Conservation (phyloP, 2,329 filamentous ascomycete species). For the Beauveria medogensis region DNA sequence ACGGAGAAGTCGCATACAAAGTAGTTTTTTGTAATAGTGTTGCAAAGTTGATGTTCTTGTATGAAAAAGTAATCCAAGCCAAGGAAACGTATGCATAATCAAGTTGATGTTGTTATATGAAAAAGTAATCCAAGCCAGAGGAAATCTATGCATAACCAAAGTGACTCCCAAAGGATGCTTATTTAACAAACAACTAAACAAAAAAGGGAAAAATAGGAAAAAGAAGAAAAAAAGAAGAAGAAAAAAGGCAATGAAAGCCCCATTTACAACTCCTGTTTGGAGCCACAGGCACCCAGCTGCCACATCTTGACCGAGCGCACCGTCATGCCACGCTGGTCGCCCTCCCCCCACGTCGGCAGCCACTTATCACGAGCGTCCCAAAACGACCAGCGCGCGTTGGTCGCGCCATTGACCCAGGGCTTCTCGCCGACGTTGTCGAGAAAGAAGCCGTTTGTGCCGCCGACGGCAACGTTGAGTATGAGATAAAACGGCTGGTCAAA, state of each 20-base stretch:
- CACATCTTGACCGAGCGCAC: slow-evolving; percentile 40
- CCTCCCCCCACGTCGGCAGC: slow-evolving; percentile 39
- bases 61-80: neutral
- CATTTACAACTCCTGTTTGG: slow-evolving; percentile 1
- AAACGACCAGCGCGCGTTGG: slow-evolving; percentile 32
- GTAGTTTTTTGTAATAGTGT: neutral
- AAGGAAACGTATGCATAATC: neutral
- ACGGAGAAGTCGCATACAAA: too few relatives aligned
- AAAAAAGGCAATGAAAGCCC: neutral
- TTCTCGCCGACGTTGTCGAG: slow-evolving; percentile 34
- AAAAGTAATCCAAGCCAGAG: neutral
- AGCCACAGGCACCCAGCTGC: slow-evolving; percentile 25
- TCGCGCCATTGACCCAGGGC: slow-evolving; percentile 37
- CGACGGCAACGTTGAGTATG: slow-evolving; percentile 43
- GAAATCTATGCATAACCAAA: too few relatives aligned
- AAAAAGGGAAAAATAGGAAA: neutral
- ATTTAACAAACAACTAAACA: too few relatives aligned
- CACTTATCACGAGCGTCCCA: slow-evolving; percentile 33
- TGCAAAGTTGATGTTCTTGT: neutral
- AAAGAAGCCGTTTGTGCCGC: slow-evolving; percentile 41
- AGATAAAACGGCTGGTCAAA: slow-evolving; percentile 46
- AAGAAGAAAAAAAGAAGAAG: neutral
- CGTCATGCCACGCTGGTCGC: slow-evolving; percentile 35
- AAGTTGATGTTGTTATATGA: too few relatives aligned
- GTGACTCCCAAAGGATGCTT: too few relatives aligned